Evolutionary conservation across 306 rosid genomes (phyloP).

Genomic region (Ochetophila trinervis): DNA sequence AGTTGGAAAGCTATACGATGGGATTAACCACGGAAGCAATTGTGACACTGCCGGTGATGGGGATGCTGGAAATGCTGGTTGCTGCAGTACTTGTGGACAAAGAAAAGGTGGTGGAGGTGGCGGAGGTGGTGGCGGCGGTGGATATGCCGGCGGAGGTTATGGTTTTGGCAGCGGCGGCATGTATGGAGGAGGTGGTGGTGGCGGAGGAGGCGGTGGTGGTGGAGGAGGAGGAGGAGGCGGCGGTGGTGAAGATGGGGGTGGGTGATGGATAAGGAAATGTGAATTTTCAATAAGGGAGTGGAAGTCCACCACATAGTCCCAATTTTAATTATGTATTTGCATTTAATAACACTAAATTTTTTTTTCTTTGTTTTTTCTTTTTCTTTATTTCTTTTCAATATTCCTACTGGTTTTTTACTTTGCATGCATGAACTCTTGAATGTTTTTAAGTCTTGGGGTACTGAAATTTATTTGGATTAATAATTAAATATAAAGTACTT

Average conservation of each 20-base stretch:
- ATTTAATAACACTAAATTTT: too few species aligned
- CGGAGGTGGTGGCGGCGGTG: background rate
- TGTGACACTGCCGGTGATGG: background rate
- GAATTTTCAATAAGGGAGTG: background rate
- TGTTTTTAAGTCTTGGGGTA: too few species aligned
- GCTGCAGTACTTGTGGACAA: background rate
- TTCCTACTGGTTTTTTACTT: too few species aligned
- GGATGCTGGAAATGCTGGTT: constrained; percentile 11
- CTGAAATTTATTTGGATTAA: too few species aligned
- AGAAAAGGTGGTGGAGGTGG: background rate
- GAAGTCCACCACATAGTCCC: too few species aligned
- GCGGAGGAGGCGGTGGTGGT: background rate
- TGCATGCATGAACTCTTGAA: too few species aligned
- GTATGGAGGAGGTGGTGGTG: background rate
- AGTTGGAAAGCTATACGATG: too few species aligned
- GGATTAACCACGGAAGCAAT: background rate
- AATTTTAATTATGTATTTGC: too few species aligned
- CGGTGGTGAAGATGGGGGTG: background rate
- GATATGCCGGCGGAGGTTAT: background rate
- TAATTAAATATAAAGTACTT: too few species aligned
- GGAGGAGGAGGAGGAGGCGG: background rate
- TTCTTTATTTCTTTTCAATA: background rate
- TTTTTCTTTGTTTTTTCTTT: background rate
- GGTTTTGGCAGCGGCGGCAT: background rate
- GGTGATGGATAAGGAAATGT: background rate